Evolutionary conservation across 306 rosid genomes (phyloP).

Genomic region (Adenanthera pavonina): DNA sequence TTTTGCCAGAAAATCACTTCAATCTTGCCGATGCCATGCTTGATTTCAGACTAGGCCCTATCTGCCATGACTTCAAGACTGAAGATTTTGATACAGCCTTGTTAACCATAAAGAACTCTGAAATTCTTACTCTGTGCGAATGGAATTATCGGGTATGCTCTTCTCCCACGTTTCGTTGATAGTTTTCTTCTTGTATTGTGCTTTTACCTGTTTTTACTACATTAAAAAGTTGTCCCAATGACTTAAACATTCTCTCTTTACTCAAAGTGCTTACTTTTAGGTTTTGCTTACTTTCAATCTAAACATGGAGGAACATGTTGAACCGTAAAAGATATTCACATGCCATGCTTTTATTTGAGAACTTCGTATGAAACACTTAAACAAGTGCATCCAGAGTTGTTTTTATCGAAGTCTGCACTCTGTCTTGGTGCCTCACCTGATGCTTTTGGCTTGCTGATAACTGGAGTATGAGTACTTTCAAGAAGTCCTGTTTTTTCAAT

Average conservation of each 20-base stretch:
- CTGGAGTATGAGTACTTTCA: background rate
- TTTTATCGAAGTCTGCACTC: background rate
- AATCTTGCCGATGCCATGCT: constrained; percentile 73
- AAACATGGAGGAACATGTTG: background rate
- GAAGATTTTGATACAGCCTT: constrained; percentile 71
- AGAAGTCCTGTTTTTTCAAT: background rate
- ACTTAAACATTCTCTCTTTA: background rate
- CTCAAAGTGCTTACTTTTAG: background rate
- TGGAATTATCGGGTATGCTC: constrained; percentile 79
- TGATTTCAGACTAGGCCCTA: constrained; percentile 69
- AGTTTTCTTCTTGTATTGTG: background rate
- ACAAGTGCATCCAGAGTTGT: background rate
- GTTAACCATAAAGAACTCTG: constrained; percentile 71
- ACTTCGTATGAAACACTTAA: background rate
- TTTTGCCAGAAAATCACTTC: constrained; percentile 65
- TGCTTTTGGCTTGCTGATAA: background rate
- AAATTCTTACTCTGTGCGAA: constrained; percentile 62
- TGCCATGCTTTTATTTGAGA: background rate
- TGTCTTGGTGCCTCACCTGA: background rate
- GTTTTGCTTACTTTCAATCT: background rate
- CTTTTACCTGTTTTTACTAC: background rate
- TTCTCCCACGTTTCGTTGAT: constrained; percentile 1
- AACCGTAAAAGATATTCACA: background rate
- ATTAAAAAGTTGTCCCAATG: background rate
- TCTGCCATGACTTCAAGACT: constrained; percentile 35